Percentiles rank a stretch among this genome's conserved stretches.
Conservation (phyloP, 768 basidiomycete species). For the Dacryopinax spathularia region DNA sequence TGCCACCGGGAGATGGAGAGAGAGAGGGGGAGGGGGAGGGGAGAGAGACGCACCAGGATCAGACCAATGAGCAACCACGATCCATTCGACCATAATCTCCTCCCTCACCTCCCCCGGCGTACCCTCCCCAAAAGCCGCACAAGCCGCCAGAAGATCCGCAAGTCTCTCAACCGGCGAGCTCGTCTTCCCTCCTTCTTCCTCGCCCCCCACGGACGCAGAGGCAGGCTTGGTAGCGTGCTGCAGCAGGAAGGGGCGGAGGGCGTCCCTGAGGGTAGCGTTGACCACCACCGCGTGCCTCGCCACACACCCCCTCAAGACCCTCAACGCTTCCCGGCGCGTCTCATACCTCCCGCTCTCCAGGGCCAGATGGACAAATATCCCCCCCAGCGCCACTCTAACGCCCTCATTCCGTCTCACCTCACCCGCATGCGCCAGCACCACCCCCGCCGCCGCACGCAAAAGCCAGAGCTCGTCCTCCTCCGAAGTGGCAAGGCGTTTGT, state of each 20-base stretch:
- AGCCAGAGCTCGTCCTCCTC: slow-evolving; percentile 64
- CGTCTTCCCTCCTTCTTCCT: slow-evolving; percentile 34
- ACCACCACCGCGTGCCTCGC: slow-evolving; percentile 34
- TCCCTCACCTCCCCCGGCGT: slow-evolving; percentile 32
- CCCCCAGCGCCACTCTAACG: slow-evolving; percentile 51
- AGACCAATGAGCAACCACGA: slow-evolving; percentile 65
- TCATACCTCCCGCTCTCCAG: slow-evolving; percentile 43
- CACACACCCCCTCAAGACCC: slow-evolving; percentile 30
- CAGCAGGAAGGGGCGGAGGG: slow-evolving; percentile 35
- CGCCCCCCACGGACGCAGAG: slow-evolving; percentile 24
- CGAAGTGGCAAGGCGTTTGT: slow-evolving; percentile 47
- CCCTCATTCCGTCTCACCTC: slow-evolving; percentile 41
- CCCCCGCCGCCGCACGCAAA: slow-evolving; percentile 44
- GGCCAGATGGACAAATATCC: slow-evolving; percentile 52
- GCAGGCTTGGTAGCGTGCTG: slow-evolving; percentile 23
- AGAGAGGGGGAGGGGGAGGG: too few relatives aligned
- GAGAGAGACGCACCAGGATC: slow-evolving; percentile 36
- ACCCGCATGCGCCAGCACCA: slow-evolving; percentile 32
- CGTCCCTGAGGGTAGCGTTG: slow-evolving; percentile 44
- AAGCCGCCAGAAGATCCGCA: slow-evolving; percentile 39
- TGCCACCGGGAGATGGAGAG: too few relatives aligned
- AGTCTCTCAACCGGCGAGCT: slow-evolving; percentile 26
- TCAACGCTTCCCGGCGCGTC: slow-evolving; percentile 36
- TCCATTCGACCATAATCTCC: slow-evolving; percentile 35
- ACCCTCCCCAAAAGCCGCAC: slow-evolving; percentile 34